Conservation (phyloP, 2,329 filamentous ascomycete genomes). For the Colletotrichum spaethianum region DNA sequence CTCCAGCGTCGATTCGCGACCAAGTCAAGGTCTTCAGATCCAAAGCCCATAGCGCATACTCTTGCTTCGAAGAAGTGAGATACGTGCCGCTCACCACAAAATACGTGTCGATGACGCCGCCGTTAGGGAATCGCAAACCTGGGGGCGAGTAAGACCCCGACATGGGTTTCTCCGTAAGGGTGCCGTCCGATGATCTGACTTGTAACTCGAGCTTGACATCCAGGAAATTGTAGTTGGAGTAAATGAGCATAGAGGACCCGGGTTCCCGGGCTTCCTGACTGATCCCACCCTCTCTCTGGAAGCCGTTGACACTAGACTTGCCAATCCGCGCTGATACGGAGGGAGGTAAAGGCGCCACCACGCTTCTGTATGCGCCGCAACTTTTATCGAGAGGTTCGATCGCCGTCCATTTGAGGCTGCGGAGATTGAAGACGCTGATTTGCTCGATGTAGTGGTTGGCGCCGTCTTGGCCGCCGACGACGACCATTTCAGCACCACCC, state of each 20-base stretch:
- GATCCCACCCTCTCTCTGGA: conserved; percentile 62
- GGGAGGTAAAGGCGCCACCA: conserved; percentile 86
- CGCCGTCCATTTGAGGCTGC: conserved; percentile 95
- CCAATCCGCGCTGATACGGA: conserved; percentile 77
- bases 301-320: conserved; percentile 62
- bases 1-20: conserved; percentile 96
- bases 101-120: conserved; percentile 93
- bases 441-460: conserved; percentile 99
- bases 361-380: conserved; percentile 96
- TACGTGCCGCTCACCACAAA: conserved; percentile 99
- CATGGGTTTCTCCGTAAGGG: conserved; percentile 90
- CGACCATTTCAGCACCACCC: conserved; percentile 96
- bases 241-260: conserved; percentile 89
- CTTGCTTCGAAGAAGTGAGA: conserved; percentile 96
- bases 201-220: conserved; percentile 97
- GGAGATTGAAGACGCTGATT: conserved; percentile 97
- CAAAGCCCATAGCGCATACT: conserved; percentile 96
- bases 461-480: conserved; percentile 96
- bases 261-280: conserved; percentile 70
- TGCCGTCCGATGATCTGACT: conserved; percentile 86
- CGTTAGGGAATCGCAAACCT: conserved; percentile 94
- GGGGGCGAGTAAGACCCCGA: conserved; percentile 88
- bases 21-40: conserved; percentile 91
- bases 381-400: conserved; percentile 90
- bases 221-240: conserved; percentile 99